A percentile compares a stretch with the other conserved stretches of the same genome.
These are phyloP conservation scores for Apostasia ramifera DNA, from an alignment of 106 monocot species.

Conservation along the genomic window DNA sequence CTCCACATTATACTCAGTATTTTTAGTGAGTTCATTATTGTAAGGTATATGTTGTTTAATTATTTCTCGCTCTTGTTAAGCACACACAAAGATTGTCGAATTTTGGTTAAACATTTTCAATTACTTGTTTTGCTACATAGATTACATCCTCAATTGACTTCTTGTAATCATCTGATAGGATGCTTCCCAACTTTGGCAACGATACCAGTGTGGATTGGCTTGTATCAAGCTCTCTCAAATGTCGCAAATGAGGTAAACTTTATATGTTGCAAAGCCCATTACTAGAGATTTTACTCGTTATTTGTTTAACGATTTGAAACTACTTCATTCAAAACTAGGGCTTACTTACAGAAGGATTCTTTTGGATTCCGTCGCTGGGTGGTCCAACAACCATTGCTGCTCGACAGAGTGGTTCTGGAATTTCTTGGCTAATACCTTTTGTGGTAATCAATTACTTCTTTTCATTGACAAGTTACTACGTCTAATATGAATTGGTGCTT, in stretches of 20 bases:
- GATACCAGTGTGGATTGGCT: slow-evolving; percentile 96
- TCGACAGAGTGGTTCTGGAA: slow-evolving; percentile 93
- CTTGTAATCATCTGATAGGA: slow-evolving; percentile 28
- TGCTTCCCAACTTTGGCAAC: slow-evolving; percentile 95
- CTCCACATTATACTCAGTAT: too few species aligned
- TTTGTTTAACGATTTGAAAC: slow-evolving; percentile 3
- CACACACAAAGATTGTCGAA: too few species aligned
- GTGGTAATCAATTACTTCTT: slow-evolving; percentile 48
- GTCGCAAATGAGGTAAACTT: slow-evolving; percentile 87
- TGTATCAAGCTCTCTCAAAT: slow-evolving; percentile 98
- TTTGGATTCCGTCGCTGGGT: slow-evolving; percentile 94
- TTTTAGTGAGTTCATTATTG: too few species aligned
- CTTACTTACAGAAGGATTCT: slow-evolving; percentile 93
- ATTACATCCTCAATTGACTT: not conserved
- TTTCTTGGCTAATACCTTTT: slow-evolving; percentile 96
- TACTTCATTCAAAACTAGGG: slow-evolving; percentile 44
- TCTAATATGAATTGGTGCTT: too few species aligned
- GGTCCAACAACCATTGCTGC: slow-evolving; percentile 98
- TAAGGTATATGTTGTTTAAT: not conserved
- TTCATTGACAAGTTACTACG: not conserved
- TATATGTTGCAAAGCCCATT: not conserved
- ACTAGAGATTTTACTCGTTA: not conserved
- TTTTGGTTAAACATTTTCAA: too few species aligned
- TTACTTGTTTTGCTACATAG: not conserved
- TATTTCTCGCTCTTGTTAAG: not conserved